phyloP scores from a whole-genome alignment of 179 eudicot species.

The Corrigiola litoralis region DNA sequence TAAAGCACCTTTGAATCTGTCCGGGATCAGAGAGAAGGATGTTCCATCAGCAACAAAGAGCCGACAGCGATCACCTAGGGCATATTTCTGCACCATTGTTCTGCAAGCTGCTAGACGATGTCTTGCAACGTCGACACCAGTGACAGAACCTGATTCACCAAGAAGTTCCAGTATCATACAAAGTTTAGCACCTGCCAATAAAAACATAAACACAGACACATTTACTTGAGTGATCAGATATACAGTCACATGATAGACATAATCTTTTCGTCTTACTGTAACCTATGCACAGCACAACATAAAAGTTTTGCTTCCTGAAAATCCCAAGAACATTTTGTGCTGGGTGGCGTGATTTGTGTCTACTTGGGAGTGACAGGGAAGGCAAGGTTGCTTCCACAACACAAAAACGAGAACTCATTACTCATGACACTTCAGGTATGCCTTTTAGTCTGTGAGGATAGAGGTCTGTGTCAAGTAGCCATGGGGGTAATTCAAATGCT shows the following conservation, averaged over 20 bases:
- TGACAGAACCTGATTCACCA: slow-evolving; percentile 82
- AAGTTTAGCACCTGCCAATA: slow-evolving; percentile 84
- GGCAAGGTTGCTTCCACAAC: too few relatives aligned
- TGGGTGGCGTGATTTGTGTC: too few relatives aligned
- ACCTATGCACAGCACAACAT: too few relatives aligned
- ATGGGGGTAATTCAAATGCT: too few relatives aligned
- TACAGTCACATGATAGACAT: background rate
- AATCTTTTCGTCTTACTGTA: background rate
- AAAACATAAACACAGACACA: slow-evolving; percentile 11
- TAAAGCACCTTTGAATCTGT: slow-evolving; percentile 27
- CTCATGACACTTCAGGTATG: too few relatives aligned
- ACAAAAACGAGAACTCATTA: too few relatives aligned
- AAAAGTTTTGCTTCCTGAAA: too few relatives aligned
- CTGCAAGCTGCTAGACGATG: slow-evolving; percentile 96
- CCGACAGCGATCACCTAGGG: slow-evolving; percentile 74
- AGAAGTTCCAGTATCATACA: slow-evolving; percentile 88
- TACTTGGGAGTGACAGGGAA: too few relatives aligned
- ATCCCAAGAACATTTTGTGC: too few relatives aligned
- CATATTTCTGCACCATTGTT: slow-evolving; percentile 82
- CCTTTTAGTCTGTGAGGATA: too few relatives aligned
- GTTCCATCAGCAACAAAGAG: slow-evolving; percentile 97
- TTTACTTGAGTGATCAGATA: background rate
- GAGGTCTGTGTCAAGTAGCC: too few relatives aligned
- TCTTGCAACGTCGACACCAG: slow-evolving; percentile 90
- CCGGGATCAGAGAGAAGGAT: slow-evolving; percentile 58